A percentile compares a stretch with the other conserved stretches of the same genome.
Evolutionary conservation across 768 basidiomycete species (phyloP).

Genomic region (Guyanaporus albipodus): DNA sequence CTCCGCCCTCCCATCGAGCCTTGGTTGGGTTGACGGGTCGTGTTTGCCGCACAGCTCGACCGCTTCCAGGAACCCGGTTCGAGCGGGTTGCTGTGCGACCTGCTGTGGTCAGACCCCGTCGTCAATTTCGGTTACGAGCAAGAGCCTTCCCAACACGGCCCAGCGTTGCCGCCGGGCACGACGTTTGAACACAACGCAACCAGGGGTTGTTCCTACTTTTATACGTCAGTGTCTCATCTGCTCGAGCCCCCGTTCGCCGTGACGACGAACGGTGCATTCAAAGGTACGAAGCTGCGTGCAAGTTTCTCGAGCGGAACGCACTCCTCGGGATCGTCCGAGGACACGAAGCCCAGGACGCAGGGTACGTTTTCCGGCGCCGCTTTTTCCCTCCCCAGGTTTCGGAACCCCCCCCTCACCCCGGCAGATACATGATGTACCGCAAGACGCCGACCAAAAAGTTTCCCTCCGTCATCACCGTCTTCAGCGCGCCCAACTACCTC

Average conservation of each 20-base stretch:
- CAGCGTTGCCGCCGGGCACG: slow-evolving; percentile 53
- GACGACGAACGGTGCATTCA: slow-evolving; percentile 1
- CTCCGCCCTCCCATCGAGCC: too few species aligned
- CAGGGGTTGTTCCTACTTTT: slow-evolving; percentile 89
- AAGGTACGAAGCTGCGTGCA: slow-evolving; percentile 88
- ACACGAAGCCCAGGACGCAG: slow-evolving; percentile 97
- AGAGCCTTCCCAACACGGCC: slow-evolving; percentile 45
- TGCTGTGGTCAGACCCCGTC: slow-evolving; percentile 95
- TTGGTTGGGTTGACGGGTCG: too few species aligned
- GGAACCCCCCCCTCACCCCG: too few species aligned
- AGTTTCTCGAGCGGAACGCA: slow-evolving; percentile 89
- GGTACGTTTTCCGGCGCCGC: slow-evolving; percentile 47
- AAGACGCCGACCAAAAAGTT: slow-evolving; percentile 95
- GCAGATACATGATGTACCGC: slow-evolving; percentile 90
- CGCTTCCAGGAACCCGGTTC: slow-evolving; percentile 94
- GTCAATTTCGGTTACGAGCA: slow-evolving; percentile 84
- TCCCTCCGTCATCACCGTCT: slow-evolving; percentile 97
- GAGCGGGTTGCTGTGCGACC: slow-evolving; percentile 85
- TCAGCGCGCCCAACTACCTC: slow-evolving; percentile 96
- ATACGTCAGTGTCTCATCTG: slow-evolving; percentile 60
- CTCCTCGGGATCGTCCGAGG: slow-evolving; percentile 92
- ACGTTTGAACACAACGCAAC: slow-evolving; percentile 77
- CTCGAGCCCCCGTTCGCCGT: neutral
- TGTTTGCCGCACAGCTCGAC: slow-evolving; percentile 75
- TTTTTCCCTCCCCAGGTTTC: too few species aligned